Percentiles rank a stretch among this genome's conserved stretches.
phyloP scores from a whole-genome alignment of 192 early-diverging fungal species.

The Rhizophagus clarus region DNA sequence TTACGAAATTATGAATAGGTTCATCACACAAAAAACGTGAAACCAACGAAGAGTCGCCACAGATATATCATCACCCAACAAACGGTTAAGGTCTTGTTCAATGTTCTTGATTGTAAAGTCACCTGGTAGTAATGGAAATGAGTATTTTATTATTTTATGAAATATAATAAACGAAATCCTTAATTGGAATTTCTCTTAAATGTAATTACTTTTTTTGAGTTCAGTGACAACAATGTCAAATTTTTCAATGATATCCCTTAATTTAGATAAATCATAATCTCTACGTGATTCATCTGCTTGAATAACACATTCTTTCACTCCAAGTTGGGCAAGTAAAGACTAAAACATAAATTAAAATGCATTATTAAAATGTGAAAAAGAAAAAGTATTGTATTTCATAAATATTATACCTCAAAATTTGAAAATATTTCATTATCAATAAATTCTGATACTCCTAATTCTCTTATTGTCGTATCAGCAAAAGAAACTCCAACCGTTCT shows the following conservation, averaged over 20 bases:
- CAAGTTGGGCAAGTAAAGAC: conserved; percentile 89
- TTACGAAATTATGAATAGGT: too few relatives aligned
- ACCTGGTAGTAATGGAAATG: conserved; percentile 33
- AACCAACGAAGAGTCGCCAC: conserved; percentile 67
- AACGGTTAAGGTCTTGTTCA: conserved; percentile 83
- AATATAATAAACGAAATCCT: not conserved
- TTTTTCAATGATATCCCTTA: conserved; percentile 70
- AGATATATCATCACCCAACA: conserved; percentile 69
- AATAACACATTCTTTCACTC: conserved; percentile 90
- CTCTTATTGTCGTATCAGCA: conserved; percentile 82
- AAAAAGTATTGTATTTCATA: not conserved
- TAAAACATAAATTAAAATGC: conserved; percentile 23
- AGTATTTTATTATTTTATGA: not conserved
- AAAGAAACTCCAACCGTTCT: conserved; percentile 86
- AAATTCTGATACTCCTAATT: conserved; percentile 86
- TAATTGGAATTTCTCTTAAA: not conserved
- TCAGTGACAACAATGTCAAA: conserved; percentile 80
- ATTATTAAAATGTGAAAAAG: conserved; percentile 5
- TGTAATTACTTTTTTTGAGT: conserved; percentile 54
- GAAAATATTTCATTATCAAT: conserved; percentile 91
- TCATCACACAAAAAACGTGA: not conserved
- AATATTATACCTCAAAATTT: conserved; percentile 79
- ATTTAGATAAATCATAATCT: conserved; percentile 71
- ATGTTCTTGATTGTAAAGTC: conserved; percentile 78
- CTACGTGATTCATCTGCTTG: conserved; percentile 51